Evolutionary conservation across 1,139 yeast genomes (phyloP).

Genomic region (Geotrichum carabidarum): DNA sequence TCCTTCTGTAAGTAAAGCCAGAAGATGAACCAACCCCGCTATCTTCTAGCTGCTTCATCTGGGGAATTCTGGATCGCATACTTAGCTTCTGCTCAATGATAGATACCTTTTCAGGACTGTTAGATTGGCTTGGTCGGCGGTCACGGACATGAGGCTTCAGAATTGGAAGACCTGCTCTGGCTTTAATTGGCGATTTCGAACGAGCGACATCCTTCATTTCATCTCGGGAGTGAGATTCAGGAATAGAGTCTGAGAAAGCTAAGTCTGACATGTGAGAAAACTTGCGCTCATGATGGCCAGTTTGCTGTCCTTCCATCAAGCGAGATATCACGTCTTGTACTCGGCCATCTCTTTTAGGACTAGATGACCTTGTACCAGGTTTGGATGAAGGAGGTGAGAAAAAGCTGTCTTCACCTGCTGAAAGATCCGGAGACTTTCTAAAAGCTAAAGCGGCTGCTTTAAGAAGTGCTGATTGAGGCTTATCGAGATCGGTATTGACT

Average conservation of each 20-base stretch:
- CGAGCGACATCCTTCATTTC: conserved; percentile 5
- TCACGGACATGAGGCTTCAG: conserved; percentile 14
- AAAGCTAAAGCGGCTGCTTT: background rate
- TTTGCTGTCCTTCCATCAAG: conserved; percentile 1
- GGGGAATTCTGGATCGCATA: conserved; percentile 11
- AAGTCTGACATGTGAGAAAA: conserved; percentile 11
- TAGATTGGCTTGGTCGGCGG: conserved; percentile 2
- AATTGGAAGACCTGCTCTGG: conserved; percentile 12
- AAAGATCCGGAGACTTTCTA: conserved; percentile 8
- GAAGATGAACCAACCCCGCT: conserved; percentile 1
- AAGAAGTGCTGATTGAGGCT: background rate
- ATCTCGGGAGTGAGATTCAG: conserved; percentile 4
- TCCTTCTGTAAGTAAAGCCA: conserved; percentile 5
- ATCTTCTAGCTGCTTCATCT: conserved; percentile 11
- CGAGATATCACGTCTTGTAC: conserved; percentile 20
- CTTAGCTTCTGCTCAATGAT: conserved; percentile 8
- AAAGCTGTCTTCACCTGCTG: conserved; percentile 1
- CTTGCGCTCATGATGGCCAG: conserved; percentile 7
- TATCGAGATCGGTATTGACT: background rate
- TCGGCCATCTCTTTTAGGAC: conserved; percentile 19
- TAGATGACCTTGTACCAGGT: conserved; percentile 13
- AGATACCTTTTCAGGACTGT: conserved; percentile 14
- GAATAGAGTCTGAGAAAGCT: conserved; percentile 9
- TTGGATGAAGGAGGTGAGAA: conserved; percentile 9
- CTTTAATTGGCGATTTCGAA: conserved; percentile 14